phyloP scores from a whole-genome alignment of 2,329 filamentous ascomycete species.

The Ophiostoma novo-ulmi region DNA sequence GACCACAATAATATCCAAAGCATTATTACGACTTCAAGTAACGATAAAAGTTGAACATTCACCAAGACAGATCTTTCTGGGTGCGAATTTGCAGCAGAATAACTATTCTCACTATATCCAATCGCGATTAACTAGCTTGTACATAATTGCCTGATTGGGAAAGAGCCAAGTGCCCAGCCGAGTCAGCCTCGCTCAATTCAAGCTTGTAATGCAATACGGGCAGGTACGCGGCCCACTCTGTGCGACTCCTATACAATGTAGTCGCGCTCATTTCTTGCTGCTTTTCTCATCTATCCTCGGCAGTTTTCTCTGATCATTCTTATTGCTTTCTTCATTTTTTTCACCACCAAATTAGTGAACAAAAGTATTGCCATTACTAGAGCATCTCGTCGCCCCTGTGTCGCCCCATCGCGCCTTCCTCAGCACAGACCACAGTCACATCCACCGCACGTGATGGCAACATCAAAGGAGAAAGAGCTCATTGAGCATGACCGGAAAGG shows the following conservation, averaged over 20 bases:
- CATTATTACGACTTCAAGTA: no score
- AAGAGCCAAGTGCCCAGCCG: not conserved
- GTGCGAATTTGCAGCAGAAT: not conserved
- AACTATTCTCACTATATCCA: not conserved
- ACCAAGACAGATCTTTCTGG: no score
- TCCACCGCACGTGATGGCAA: not conserved
- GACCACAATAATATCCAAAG: no score
- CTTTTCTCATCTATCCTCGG: not conserved
- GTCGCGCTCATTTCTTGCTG: not conserved
- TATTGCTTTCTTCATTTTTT: no score
- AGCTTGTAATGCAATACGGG: not conserved
- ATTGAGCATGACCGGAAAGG: not conserved
- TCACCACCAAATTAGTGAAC: not conserved
- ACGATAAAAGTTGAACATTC: no score
- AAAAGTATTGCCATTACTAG: not conserved
- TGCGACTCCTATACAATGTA: not conserved
- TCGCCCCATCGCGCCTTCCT: not conserved
- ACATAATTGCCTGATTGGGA: not conserved
- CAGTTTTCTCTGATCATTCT: no score
- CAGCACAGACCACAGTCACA: not conserved
- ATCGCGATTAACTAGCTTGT: not conserved
- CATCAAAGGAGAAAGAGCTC: not conserved
- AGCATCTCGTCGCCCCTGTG: not conserved
- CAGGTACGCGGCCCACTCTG: not conserved
- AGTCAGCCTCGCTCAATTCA: constrained; percentile 1